Evolutionary conservation across 1,284 basidiomycete genomes (phyloP), one percentile per base, ranked within the genome.

Genomic region (Papiliotrema flavescens): DNA sequence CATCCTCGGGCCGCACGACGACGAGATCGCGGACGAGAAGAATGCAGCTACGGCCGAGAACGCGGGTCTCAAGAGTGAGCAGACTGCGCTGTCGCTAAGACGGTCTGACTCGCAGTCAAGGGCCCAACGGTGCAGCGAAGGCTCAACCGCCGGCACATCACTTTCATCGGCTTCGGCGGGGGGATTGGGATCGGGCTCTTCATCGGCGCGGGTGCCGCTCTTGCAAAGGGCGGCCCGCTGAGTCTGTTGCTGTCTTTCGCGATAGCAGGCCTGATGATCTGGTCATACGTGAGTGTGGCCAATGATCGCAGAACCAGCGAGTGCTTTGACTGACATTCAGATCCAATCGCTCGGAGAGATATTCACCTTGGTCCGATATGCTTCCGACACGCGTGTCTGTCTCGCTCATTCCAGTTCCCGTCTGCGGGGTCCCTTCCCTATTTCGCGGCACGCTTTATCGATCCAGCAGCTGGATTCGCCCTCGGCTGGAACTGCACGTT

Each of bases 271-370:
- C 64, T 22, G 62, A 57, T 5, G 44, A 56, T n/a, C 55, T 66
- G 17, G 41, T 66, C 34, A 57, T 64, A 43, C n/a, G n/a, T n/a
- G n/a, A n/a, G 64, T 60, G 13, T 66, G 60, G 32, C 55, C 55
- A 46, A 53, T 66, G 20, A 60, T 60, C 44, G 64, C 62, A 22
- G 54, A 62, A 40, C n/a, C n/a, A n/a, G n/a, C 28, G 5, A 48
- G 64, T 32, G 54, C 56, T 2, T 63, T 54, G 49, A 45, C 32
- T 37, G 57, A 64, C 48, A 66, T 66, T 57, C 64, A 66, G 51
- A 66, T 66, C 58, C 64, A 66, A 49, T 53, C 41, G 20, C 49
- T 66, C 9, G 63, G 61, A 26, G 64, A 67, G 55, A 57, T 63
- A 35, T 56, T 59, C 3, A 63, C 62, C 3, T 23, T 40, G 11